Evolutionary conservation across 2,329 filamentous ascomycete species (phyloP).

Genomic region (Phyllosticta capitalensis): DNA sequence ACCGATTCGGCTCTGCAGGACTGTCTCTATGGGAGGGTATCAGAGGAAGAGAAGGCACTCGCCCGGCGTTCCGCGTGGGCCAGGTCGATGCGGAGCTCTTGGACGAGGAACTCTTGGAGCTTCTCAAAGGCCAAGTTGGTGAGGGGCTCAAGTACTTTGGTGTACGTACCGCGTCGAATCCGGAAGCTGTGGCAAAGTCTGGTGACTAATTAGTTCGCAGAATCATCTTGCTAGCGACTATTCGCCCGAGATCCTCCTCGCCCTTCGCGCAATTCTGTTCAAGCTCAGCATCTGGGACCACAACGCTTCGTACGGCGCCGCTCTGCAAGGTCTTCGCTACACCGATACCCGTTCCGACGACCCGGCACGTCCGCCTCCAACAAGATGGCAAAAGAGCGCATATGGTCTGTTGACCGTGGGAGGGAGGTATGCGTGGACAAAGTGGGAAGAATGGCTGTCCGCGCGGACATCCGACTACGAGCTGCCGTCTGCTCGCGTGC

Average conservation of each 20-base stretch:
- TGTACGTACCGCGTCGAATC: conserved; percentile 35
- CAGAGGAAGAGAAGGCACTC: conserved; percentile 65
- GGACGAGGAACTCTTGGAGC: conserved; percentile 81
- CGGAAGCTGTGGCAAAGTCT: background rate
- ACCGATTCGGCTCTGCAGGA: conserved; percentile 42
- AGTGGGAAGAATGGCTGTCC: conserved; percentile 82
- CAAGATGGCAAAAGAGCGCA: conserved; percentile 69
- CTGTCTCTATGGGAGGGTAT: conserved; percentile 59
- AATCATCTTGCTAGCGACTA: conserved; percentile 73
- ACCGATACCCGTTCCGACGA: conserved; percentile 61
- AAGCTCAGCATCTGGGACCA: conserved; percentile 97
- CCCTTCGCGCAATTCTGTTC: conserved; percentile 70
- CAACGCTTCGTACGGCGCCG: conserved; percentile 86
- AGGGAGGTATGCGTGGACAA: conserved; percentile 81
- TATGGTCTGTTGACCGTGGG: conserved; percentile 82
- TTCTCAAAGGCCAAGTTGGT: conserved; percentile 76
- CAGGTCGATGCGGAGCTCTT: conserved; percentile 94
- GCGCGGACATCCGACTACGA: conserved; percentile 64
- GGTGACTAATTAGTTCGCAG: conserved; percentile 16
- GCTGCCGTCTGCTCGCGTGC: conserved; percentile 33
- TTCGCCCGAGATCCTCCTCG: conserved; percentile 73
- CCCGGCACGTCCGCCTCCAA: conserved; percentile 53
- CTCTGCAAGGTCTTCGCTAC: conserved; percentile 83
- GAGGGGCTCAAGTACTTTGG: conserved; percentile 84
- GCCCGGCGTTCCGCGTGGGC: conserved; percentile 82